phyloP scores from a whole-genome alignment of 768 basidiomycete species.

The Podaxis pistillaris region DNA sequence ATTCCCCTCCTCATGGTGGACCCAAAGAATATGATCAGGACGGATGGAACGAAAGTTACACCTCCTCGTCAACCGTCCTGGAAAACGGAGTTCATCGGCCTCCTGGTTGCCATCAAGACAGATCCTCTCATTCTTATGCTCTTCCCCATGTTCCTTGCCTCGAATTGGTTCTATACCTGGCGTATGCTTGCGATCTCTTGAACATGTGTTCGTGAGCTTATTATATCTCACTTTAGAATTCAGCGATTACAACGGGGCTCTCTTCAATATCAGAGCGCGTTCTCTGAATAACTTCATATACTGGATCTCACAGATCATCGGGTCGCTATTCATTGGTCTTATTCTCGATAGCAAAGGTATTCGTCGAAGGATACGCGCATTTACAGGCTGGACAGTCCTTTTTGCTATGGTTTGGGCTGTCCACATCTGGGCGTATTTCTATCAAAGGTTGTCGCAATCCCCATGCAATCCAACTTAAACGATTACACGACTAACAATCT shows the following conservation, averaged over 20 bases:
- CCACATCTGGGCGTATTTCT: constrained; percentile 76
- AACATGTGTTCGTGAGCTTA: constrained; percentile 1
- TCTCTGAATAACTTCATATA: constrained; percentile 77
- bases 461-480: neutral
- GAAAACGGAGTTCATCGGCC: constrained; percentile 70
- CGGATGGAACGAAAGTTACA: constrained; percentile 69
- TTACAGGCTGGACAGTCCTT: constrained; percentile 63
- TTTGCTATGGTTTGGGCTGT: constrained; percentile 63
- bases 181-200: constrained; percentile 43
- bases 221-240: constrained; percentile 48
- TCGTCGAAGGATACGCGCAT: constrained; percentile 68
- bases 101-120: constrained; percentile 64
- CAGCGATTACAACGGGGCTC: constrained; percentile 75
- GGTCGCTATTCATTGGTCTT: constrained; percentile 68
- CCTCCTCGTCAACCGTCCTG: constrained; percentile 69
- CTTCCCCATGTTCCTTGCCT: constrained; percentile 85
- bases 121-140: constrained; percentile 74
- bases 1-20: constrained; percentile 73
- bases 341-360: constrained; percentile 59
- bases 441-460: constrained; percentile 57
- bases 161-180: constrained; percentile 88
- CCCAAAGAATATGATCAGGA: constrained; percentile 69
- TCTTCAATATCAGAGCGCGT: constrained; percentile 80
- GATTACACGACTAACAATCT: constrained; percentile 15
- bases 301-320: constrained; percentile 77